A percentile compares a stretch with the other conserved stretches of the same genome.
phyloP scores from a whole-genome alignment of 371 early-diverging fungal species.

The Lichtheimia ramosa region DNA sequence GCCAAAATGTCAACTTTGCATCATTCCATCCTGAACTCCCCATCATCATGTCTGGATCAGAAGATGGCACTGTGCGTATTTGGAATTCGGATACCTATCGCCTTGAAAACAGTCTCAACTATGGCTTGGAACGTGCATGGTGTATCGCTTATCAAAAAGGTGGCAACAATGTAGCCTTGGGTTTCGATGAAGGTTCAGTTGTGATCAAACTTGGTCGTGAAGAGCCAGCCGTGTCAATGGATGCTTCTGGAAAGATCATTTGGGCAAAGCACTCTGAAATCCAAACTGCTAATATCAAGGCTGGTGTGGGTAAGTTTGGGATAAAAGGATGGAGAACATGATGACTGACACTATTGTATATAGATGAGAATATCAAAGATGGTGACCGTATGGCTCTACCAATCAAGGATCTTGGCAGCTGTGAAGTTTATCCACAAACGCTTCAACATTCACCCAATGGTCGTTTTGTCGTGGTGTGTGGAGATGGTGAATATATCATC shows the following conservation, averaged over 20 bases:
- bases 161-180: conserved; percentile 91
- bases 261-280: conserved; percentile 98
- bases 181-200: conserved; percentile 95
- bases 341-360: conserved; percentile 2
- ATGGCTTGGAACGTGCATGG: conserved; percentile 97
- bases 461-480: conserved; percentile 97
- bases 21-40: conserved; percentile 98
- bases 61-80: conserved; percentile 94
- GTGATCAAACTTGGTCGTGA: conserved; percentile 93
- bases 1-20: conserved; percentile 94
- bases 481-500: conserved; percentile 98
- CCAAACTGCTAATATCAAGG: conserved; percentile 91
- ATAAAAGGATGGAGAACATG: neutral
- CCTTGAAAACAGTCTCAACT: conserved; percentile 93
- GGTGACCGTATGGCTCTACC: conserved; percentile 89
- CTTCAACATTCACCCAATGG: conserved; percentile 98
- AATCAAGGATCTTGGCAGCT: conserved; percentile 94
- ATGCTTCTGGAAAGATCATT: conserved; percentile 93
- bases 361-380: conserved; percentile 79
- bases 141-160: conserved; percentile 82
- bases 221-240: conserved; percentile 98
- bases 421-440: conserved; percentile 96
- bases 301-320: conserved; percentile 46
- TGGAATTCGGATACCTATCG: conserved; percentile 99
- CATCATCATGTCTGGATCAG: conserved; percentile 94